These are phyloP conservation scores for Flueggea neowawraea DNA, from an alignment of 441 rosid species.

Conservation along the genomic window DNA sequence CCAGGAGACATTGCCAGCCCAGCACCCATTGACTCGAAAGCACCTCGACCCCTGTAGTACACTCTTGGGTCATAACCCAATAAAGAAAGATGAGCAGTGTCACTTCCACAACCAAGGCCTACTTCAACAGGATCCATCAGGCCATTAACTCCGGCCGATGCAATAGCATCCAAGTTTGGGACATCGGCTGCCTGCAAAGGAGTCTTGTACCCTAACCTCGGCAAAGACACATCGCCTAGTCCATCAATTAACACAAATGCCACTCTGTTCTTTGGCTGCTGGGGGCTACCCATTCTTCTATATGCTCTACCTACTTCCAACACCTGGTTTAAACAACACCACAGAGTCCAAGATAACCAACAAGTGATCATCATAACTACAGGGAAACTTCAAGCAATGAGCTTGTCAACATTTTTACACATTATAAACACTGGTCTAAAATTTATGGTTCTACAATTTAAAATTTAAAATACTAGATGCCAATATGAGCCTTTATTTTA, in stretches of 20 bases:
- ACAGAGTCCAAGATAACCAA: not conserved
- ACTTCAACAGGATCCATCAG: slow-evolving; percentile 99
- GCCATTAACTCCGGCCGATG: slow-evolving; percentile 88
- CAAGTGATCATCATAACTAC: not conserved
- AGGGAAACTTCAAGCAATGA: slow-evolving; percentile 1
- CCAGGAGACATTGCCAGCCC: slow-evolving; percentile 90
- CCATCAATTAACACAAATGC: slow-evolving; percentile 92
- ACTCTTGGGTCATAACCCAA: slow-evolving; percentile 92
- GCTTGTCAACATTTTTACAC: no score
- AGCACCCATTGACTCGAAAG: slow-evolving; percentile 98
- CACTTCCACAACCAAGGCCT: slow-evolving; percentile 96
- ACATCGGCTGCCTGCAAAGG: slow-evolving; percentile 73
- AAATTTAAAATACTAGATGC: no score
- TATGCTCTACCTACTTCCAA: not conserved
- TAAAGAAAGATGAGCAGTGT: slow-evolving; percentile 94
- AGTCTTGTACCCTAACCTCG: slow-evolving; percentile 66
- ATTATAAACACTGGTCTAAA: no score
- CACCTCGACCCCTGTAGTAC: slow-evolving; percentile 91
- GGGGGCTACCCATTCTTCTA: slow-evolving; percentile 35
- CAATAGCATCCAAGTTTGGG: slow-evolving; percentile 79
- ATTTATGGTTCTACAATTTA: no score
- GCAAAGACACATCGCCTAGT: slow-evolving; percentile 86
- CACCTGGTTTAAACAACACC: not conserved
- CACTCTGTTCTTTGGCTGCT: slow-evolving; percentile 56
- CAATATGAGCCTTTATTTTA: no score